Evolutionary conservation across 1,284 basidiomycete species (phyloP).

Genomic region (Xerocomus amazonicus): DNA sequence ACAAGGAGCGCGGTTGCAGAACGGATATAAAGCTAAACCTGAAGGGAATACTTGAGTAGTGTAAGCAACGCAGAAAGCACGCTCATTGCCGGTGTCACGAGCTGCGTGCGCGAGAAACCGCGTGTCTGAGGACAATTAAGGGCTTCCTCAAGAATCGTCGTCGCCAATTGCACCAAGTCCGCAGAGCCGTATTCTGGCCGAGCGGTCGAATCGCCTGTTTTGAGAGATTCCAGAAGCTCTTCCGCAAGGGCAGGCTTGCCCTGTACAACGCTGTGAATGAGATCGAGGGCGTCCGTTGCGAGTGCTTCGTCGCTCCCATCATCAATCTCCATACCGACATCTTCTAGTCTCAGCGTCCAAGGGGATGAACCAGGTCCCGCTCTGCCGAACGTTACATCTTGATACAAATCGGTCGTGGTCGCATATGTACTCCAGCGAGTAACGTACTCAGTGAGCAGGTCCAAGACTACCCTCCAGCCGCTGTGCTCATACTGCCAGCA

Average conservation of each 20-base stretch:
- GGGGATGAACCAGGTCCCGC: conserved; percentile 38
- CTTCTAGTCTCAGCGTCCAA: conserved; percentile 53
- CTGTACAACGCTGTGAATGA: conserved; percentile 72
- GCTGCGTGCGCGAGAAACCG: conserved; percentile 49
- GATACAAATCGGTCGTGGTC: conserved; percentile 42
- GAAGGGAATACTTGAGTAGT: conserved; percentile 68
- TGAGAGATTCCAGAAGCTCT: conserved; percentile 64
- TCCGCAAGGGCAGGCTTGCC: conserved; percentile 63
- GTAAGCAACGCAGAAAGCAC: conserved; percentile 77
- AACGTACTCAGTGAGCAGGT: conserved; percentile 72
- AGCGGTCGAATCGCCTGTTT: conserved; percentile 32
- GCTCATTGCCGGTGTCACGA: conserved; percentile 78
- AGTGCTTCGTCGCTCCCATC: conserved; percentile 53
- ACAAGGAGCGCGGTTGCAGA: conserved; percentile 77
- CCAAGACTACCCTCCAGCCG: conserved; percentile 79
- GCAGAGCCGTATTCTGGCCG: conserved; percentile 22
- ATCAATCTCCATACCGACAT: conserved; percentile 66
- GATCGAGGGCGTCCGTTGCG: conserved; percentile 72
- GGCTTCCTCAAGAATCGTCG: conserved; percentile 80
- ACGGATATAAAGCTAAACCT: conserved; percentile 83
- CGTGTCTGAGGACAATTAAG: conserved; percentile 53
- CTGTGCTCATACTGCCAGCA: conserved; percentile 80
- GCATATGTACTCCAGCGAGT: conserved; percentile 48
- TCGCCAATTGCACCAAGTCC: conserved; percentile 76
- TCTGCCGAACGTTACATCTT: conserved; percentile 49